These are phyloP conservation scores for Cutaneotrichosporon dermatis DNA, from an alignment of 1,284 basidiomycete genomes.

Conservation along the genomic window DNA sequence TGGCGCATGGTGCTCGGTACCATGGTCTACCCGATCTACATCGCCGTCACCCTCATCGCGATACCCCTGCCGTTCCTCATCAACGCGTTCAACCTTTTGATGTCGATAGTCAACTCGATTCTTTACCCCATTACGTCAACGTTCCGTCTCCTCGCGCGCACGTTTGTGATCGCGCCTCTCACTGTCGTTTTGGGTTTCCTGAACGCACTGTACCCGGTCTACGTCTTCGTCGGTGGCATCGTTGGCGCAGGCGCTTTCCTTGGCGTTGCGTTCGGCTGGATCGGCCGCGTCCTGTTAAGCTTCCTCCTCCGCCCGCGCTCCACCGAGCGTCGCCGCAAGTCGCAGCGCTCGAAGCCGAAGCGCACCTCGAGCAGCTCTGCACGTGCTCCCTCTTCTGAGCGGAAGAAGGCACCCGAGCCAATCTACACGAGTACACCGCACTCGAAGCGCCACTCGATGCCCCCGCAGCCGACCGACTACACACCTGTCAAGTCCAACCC, in stretches of 20 bases:
- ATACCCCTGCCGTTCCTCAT: constrained; percentile 35
- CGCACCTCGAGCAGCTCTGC: neutral
- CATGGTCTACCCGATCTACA: constrained; percentile 38
- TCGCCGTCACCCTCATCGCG: constrained; percentile 32
- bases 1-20: constrained; percentile 25
- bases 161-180: constrained; percentile 36
- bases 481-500: neutral
- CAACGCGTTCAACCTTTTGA: constrained; percentile 25
- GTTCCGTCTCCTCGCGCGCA: constrained; percentile 21
- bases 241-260: constrained; percentile 36
- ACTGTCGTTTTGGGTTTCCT: constrained; percentile 21
- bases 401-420: no score
- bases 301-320: constrained; percentile 9
- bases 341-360: neutral
- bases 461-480: neutral
- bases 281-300: constrained; percentile 26
- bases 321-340: constrained; percentile 6
- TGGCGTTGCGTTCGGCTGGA: constrained; percentile 36
- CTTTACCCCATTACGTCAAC: constrained; percentile 40
- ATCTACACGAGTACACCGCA: neutral
- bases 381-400: no score
- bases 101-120: constrained; percentile 23
- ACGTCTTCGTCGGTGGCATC: constrained; percentile 39
- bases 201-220: constrained; percentile 36
- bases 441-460: neutral